Conservation (phyloP, 306 rosid species). For the Trifolium pratense region DNA sequence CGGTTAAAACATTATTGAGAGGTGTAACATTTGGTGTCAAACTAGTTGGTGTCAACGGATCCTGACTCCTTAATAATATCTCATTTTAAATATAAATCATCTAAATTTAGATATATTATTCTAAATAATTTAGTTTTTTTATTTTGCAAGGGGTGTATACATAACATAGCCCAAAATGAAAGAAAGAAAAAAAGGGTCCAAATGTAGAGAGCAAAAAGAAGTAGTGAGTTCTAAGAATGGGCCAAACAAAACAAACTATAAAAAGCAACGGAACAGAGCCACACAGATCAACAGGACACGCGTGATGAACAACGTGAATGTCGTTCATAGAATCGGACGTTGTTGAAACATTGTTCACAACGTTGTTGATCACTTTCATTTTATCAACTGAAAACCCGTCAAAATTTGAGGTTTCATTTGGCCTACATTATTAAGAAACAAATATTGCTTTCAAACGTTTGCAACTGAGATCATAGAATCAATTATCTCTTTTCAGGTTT, state of each 20-base stretch:
- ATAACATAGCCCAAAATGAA: too few relatives aligned
- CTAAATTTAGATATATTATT: too few relatives aligned
- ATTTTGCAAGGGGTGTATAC: not conserved
- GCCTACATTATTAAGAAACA: not conserved
- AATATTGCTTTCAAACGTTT: constrained; percentile 34
- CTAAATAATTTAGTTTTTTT: not conserved
- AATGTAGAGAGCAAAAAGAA: too few relatives aligned
- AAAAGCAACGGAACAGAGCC: constrained; percentile 31
- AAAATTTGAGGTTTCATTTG: constrained; percentile 37
- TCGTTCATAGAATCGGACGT: constrained; percentile 44
- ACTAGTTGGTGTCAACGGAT: too few relatives aligned
- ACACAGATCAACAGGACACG: constrained; percentile 47
- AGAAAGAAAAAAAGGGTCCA: too few relatives aligned
- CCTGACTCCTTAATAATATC: too few relatives aligned
- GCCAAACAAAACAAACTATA: constrained; percentile 12
- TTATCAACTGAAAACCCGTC: constrained; percentile 45
- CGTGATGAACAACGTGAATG: constrained; percentile 42
- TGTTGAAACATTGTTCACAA: constrained; percentile 4
- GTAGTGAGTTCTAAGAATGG: constrained; percentile 22
- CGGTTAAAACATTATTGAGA: too few relatives aligned
- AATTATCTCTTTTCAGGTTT: constrained; percentile 21
- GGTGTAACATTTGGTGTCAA: too few relatives aligned
- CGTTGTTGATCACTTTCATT: constrained; percentile 18
- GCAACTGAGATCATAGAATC: constrained; percentile 37
- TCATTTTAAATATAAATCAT: too few relatives aligned